phyloP scores from a whole-genome alignment of 2,329 filamentous ascomycete species.

The Plectosphaerella cucumerina region DNA sequence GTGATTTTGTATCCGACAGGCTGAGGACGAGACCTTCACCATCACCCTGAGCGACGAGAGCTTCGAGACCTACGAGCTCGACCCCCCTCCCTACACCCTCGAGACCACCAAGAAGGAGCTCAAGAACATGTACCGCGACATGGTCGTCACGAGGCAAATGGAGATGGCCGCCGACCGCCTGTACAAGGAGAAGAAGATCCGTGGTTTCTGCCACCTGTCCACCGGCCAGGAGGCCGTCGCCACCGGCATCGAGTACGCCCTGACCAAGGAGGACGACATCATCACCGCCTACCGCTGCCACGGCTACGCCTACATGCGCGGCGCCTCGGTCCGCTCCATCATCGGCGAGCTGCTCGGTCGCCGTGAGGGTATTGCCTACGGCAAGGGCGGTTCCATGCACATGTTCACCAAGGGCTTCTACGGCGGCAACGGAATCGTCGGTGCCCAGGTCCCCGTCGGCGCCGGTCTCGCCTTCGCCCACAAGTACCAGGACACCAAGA shows the following conservation, averaged over 20 bases:
- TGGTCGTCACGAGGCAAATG: slow-evolving; percentile 95
- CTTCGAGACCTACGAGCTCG: slow-evolving; percentile 99
- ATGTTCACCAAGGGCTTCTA: slow-evolving; percentile 99
- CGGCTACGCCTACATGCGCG: slow-evolving; percentile 96
- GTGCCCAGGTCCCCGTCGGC: slow-evolving; percentile 95
- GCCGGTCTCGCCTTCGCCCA: slow-evolving; percentile 96
- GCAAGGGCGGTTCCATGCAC: slow-evolving; percentile 99
- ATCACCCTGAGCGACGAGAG: slow-evolving; percentile 94
- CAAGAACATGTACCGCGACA: slow-evolving; percentile 98
- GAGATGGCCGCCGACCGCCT: slow-evolving; percentile 98
- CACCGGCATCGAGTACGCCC: slow-evolving; percentile 92
- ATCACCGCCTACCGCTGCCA: slow-evolving; percentile 99
- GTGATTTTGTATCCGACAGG: slow-evolving; percentile 45
- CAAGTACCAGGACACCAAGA: slow-evolving; percentile 86
- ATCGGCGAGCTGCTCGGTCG: slow-evolving; percentile 94
- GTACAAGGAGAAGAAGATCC: slow-evolving; percentile 99
- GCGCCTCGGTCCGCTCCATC: slow-evolving; percentile 83
- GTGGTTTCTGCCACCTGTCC: slow-evolving; percentile 98
- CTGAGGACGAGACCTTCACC: slow-evolving; percentile 90
- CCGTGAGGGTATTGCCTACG: slow-evolving; percentile 94
- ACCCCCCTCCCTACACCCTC: slow-evolving; percentile 89
- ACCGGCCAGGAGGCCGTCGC: slow-evolving; percentile 97
- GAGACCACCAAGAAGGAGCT: slow-evolving; percentile 95
- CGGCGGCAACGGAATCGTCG: slow-evolving; percentile 98
- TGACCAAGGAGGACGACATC: slow-evolving; percentile 85